Base-by-base conservation (phyloP, 164 flowering plant species). In the Taxillus chinensis region DNA sequence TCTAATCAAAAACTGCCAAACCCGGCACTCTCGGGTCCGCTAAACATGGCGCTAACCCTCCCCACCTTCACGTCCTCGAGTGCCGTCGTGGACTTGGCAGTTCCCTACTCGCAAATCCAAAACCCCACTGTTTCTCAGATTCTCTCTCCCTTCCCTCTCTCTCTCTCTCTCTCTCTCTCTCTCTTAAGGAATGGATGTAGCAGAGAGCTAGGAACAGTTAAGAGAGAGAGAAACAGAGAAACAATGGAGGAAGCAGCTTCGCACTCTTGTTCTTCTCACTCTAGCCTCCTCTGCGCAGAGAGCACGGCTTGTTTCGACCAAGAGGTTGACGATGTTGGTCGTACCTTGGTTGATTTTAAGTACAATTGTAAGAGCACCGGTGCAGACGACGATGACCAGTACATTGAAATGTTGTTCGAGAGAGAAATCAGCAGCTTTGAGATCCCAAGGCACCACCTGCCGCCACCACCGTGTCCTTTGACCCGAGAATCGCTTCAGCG, bases 221-320 rank as follows among this genome's bases (percentile, higher is more conserved):
- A n/a, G 6, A 14, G 5, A 51, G 4, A 14, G 4, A 51, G 27
- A 51, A 3, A 61, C 1, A 14, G 11, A 9, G 39, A 10, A 39
- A 59, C 3, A 57, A 70, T 70, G 79, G 73, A 54, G 55, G 75
- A 75, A 27, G 60, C 71, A 42, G 68, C 41, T 9, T 66, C 69
- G 49, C 2, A 6, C 10, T 62, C 73, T 12, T 27, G 27, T 27
- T 61, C 63, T 42, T 68, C 77, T 41, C 68, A 70, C 48, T 77
- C 86, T 42, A 66, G 67, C 43, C 86, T 84, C 69, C 55, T 85
- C 55, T 85, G 90, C 52, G 57, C 50, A 38, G 95, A 87, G 73
- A 70, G 60, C 43, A 78, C 75, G 48, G 64, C 71, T 63, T 78
- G 64, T 63, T 65, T 77, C 5, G 48, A 63, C n/a, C 2, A 62